Base-by-base conservation (phyloP, 345 rosid species). In the Carallia brachiata region DNA sequence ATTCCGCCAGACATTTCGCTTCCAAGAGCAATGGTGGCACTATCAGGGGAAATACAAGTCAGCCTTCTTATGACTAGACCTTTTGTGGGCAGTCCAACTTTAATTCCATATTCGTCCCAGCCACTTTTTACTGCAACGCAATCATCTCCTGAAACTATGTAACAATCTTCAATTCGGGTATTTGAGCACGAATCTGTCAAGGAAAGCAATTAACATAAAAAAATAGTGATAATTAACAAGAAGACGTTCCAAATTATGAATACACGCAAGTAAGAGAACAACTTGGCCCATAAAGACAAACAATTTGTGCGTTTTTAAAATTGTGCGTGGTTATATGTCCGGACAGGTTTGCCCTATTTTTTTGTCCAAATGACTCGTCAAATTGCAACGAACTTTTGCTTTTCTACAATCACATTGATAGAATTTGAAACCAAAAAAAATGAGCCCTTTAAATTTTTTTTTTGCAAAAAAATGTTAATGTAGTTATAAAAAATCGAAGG, bases 1-100 rank as follows among this genome's bases (percentile, higher is more conserved):
- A 92, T 88, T 52, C 94, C 94, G 5, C 97, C 96, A 0, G 97
- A 92, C 94, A 92, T 90, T 67, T 92, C 96, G 52, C 96, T 92
- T 40, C 98, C 98, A 0, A 90, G 82, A 6, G 98, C 98, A 36
- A 90, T 79, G 59, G 88, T 63, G 27, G 95, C 98, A 30, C 98
- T 90, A 56, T 86, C 78, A 0, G 95, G 98, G 13, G 98, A 92
- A 75, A 90, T 79, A 80, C 97, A 89, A 53, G 93, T 86, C 12
- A 92, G 66, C 65, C 89, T 60, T 72, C 91, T 78, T 65, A 90
- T 88, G 4, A 80, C 55, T 23, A 90, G 72, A 9, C 86, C 83
- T 58, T 81, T 62, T 0, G 91, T 73, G 1, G 95, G 90, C 78
- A 80, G 78, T 23, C 86, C 88, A 28, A 86, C 28, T 71, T 77